Base-by-base conservation (phyloP, 495 filamentous ascomycete genomes). In the Penicillium angulare region DNA sequence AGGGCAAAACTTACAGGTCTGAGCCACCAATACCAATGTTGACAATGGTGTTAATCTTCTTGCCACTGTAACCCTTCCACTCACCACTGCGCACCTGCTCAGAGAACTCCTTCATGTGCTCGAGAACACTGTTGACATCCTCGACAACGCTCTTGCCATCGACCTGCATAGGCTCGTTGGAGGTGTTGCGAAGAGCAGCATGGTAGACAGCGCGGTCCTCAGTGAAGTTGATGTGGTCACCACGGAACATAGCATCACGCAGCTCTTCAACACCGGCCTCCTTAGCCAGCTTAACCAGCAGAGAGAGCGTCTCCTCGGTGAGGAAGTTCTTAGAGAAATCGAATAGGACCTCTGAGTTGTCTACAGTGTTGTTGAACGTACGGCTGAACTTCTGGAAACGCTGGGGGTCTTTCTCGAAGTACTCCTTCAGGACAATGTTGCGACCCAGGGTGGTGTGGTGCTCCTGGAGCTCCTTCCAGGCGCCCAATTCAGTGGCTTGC, bases 321-420 rank as follows among this genome's bases (percentile, higher is more conserved):
- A 98, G 71, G 71, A 97, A 90, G 80, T 98, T 98, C 84, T 98
- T 98, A 75, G 87, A 92, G 80, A 96, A 98, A 73, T 98, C 93
- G 69, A 97, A 98, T 29, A 97, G 81, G 65, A 90, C 92, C 53
- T 97, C 89, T 29, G 80, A 77, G 61, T 81, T 80, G 66, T 91
- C 88, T 23, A 83, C 84, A 27, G 80, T 76, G 69, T 96, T 95
- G 38, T 80, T 69, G 76, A 98, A 95, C 59, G 78, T 87, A 61
- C 84, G 87, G 67, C 84, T 87, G 74, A 96, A 88, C 76, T 92
- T 95, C 63, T 88, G 65, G 79, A 97, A 97, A 55, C 95, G 90
- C 63, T 84, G 58, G 32, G 90, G 86, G 68, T 98, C 92, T 64
- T 89, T 83, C 66, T 86, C 77, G 76, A 98, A 98, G 66, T 86